Evolutionary conservation across 345 rosid species (phyloP), one percentile per base, ranked within the genome.

Genomic region (Linum usitatissimum): DNA sequence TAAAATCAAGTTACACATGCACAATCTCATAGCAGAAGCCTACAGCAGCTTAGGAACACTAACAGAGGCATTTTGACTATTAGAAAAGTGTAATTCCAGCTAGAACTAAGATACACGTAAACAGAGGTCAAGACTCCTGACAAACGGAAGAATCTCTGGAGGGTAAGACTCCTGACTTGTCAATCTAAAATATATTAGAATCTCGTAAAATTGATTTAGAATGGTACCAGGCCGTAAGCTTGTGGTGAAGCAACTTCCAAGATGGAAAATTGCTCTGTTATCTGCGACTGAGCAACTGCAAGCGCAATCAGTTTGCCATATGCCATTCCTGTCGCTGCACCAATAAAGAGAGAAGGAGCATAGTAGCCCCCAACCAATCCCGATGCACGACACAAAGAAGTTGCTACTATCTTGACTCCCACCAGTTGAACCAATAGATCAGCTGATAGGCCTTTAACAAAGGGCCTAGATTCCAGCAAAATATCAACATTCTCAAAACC

Each of bases 311-410:
- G 68, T 66, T 91, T 88, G 64, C 98, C 98, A 72, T 88, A 91
- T 30, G 96, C 88, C 86, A 90, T 86, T 69, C 98, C 96, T 39
- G 96, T 86, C 42, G 98, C 96, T 53, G 92, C 98, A 38, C 98
- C 98, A 65, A 91, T 88, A 76, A 91, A 91, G 59, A 91, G 90
- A 69, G 98, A 88, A 34, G 98, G 98, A 55, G 90, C 95, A 80
- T 91, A 88, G 69, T 83, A 88, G 42, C 98, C 98, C 63, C 98
- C 96, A 0, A 88, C 96, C 62, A 91, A 72, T 72, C 98, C 98
- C 40, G 85, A 88, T 48, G 96, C 98, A n/a, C 93, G 85, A 62
- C 95, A 86, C 74, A 89, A 67, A 54, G 98, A 88, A 12, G 98
- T 88, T 14, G 92, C 88, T 38, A 76, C 69, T 72, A 88, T 82